Conservation (phyloP, 2,329 filamentous ascomycete species). For the Trichophyton verrucosum region DNA sequence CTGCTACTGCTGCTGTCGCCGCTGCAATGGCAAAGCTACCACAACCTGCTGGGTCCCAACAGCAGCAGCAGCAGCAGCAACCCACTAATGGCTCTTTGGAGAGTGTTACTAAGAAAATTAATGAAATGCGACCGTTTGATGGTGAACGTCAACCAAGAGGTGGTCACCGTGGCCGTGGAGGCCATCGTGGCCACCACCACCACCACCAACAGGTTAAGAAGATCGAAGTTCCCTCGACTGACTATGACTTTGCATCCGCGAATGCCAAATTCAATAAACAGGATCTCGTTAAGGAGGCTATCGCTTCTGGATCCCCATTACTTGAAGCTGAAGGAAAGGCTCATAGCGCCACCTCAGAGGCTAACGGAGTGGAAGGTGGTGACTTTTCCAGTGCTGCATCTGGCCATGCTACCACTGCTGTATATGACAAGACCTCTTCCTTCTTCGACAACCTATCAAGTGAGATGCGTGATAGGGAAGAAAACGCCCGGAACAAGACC, state of each 20-base stretch:
- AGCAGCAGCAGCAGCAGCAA: conserved; percentile 14
- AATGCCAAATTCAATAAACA: conserved; percentile 87
- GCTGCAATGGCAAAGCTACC: conserved; percentile 41
- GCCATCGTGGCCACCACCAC: conserved; percentile 31
- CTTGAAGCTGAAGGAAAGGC: conserved; percentile 40
- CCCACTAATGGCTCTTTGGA: conserved; percentile 28
- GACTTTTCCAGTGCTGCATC: conserved; percentile 24
- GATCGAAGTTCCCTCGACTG: conserved; percentile 77
- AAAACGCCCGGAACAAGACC: conserved; percentile 52
- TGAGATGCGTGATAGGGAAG: conserved; percentile 77
- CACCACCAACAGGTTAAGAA: conserved; percentile 44
- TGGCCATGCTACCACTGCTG: conserved; percentile 25
- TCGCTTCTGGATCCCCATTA: conserved; percentile 61
- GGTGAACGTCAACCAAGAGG: conserved; percentile 27
- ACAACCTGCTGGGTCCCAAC: conserved; percentile 26
- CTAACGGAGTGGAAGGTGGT: conserved; percentile 26
- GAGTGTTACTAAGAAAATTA: conserved; percentile 33
- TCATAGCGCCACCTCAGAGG: conserved; percentile 29
- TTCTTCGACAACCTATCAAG: conserved; percentile 99
- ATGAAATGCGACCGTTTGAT: conserved; percentile 34
- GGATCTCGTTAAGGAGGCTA: conserved; percentile 77
- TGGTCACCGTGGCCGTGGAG: conserved; percentile 35
- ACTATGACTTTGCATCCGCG: conserved; percentile 80
- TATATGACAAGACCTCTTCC: conserved; percentile 77
- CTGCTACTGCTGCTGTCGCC: conserved; percentile 40